These are phyloP conservation scores for Theobroma grandiflorum DNA, from an alignment of 441 rosid genomes.

Conservation along the genomic window DNA sequence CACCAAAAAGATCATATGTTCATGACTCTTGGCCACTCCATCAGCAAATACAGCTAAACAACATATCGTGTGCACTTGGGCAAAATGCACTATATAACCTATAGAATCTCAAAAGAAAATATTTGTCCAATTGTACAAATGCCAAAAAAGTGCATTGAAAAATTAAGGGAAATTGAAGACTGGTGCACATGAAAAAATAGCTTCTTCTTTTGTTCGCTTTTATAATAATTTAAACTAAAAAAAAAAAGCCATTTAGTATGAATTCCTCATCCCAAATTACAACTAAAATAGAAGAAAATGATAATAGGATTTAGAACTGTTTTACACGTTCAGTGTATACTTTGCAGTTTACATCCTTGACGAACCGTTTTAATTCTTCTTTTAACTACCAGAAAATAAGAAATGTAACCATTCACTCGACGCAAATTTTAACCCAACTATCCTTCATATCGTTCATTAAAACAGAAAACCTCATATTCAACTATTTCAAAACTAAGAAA, in stretches of 20 bases:
- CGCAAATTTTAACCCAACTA: background rate
- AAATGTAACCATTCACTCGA: background rate
- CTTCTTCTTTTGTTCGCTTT: background rate
- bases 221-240: background rate
- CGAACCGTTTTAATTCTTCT: background rate
- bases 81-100: background rate
- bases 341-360: background rate
- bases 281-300: background rate
- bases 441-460: background rate
- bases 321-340: background rate
- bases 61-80: background rate
- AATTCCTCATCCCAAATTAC: background rate
- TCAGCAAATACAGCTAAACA: background rate
- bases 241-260: background rate
- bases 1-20: background rate
- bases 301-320: background rate
- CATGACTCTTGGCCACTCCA: background rate
- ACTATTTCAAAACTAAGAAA: background rate
- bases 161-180: background rate
- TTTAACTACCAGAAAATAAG: background rate
- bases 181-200: constrained; percentile 4
- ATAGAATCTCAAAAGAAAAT: background rate
- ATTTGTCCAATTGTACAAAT: background rate
- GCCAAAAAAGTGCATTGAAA: background rate
- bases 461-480: background rate